A percentile compares a stretch with the other conserved stretches of the same genome.
phyloP scores from a whole-genome alignment of 2,329 filamentous ascomycete genomes.

The Neophaeococcomyces aloes region DNA sequence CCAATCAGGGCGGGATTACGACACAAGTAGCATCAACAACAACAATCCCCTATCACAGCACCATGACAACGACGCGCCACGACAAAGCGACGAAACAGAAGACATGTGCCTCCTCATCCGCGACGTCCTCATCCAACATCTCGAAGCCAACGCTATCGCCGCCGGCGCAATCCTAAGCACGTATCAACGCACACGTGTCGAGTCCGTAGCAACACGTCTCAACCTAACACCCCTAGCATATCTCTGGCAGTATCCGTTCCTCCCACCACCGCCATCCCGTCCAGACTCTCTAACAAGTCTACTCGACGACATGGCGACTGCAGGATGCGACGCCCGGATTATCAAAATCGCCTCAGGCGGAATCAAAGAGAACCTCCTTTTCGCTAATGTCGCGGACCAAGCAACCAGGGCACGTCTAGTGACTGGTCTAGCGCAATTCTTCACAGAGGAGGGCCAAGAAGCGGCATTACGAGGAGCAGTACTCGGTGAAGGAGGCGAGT shows the following conservation, averaged over 20 bases:
- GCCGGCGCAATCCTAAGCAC: conserved; percentile 89
- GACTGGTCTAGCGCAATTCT: conserved; percentile 50
- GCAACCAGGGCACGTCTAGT: conserved; percentile 38
- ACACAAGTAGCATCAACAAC: conserved; percentile 19
- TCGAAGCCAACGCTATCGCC: conserved; percentile 73
- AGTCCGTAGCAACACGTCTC: conserved; percentile 79
- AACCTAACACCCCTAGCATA: conserved; percentile 73
- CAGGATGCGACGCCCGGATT: conserved; percentile 75
- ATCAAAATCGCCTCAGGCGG: conserved; percentile 92
- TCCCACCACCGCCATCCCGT: conserved; percentile 45
- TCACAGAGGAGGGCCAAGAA: conserved; percentile 16
- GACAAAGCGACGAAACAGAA: conserved; percentile 92
- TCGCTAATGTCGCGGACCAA: conserved; percentile 61
- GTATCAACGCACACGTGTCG: conserved; percentile 92
- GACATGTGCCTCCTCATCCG: conserved; percentile 67
- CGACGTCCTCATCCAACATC: conserved; percentile 56
- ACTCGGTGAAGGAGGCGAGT: conserved; percentile 88
- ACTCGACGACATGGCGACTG: conserved; percentile 67
- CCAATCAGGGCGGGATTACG: conserved; percentile 63
- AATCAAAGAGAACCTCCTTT: conserved; percentile 68
- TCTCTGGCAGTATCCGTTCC: conserved; percentile 78
- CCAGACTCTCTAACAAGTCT: conserved; percentile 37
- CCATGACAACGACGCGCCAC: too few relatives aligned
- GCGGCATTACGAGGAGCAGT: conserved; percentile 57
- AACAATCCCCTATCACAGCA: too few relatives aligned